These are phyloP conservation scores for Phytophthora pistaciae DNA, from an alignment of 352 stramenopile species.

Conservation along the genomic window DNA sequence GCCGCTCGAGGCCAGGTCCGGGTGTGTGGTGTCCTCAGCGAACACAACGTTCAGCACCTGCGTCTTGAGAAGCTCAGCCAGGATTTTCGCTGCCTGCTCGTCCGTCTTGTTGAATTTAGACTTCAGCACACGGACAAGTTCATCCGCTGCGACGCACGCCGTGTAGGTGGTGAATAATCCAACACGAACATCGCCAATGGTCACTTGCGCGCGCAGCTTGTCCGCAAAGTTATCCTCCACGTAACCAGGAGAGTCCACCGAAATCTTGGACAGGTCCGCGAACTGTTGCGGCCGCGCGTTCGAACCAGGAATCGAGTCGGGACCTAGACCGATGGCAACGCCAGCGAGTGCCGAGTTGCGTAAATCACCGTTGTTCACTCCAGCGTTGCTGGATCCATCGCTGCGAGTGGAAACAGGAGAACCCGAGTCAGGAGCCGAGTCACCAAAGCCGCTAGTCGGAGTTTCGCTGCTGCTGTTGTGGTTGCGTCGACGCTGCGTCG, in stretches of 20 bases:
- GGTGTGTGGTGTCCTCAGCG: constrained; percentile 55
- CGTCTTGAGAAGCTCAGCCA: constrained; percentile 54
- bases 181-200: constrained; percentile 65
- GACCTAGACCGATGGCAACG: constrained; percentile 56
- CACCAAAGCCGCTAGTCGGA: constrained; percentile 38
- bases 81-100: constrained; percentile 48
- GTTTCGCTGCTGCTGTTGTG: constrained; percentile 57
- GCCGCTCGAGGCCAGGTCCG: constrained; percentile 53
- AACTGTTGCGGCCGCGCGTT: constrained; percentile 41
- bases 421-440: constrained; percentile 34
- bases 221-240: constrained; percentile 75
- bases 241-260: constrained; percentile 39
- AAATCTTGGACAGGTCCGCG: constrained; percentile 51
- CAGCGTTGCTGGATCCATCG: constrained; percentile 53
- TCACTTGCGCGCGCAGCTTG: constrained; percentile 64
- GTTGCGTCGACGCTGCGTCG: constrained; percentile 54
- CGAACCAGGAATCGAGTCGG: constrained; percentile 46
- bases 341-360: constrained; percentile 70
- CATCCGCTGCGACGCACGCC: constrained; percentile 60
- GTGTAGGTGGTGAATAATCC: constrained; percentile 82
- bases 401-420: constrained; percentile 57
- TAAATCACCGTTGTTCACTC: constrained; percentile 50
- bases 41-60: constrained; percentile 65
- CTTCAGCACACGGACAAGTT: constrained; percentile 61
- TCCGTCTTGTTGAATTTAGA: constrained; percentile 67